Evolutionary conservation across 108 stramenopile species (phyloP), one percentile per base, ranked within the genome.

Genomic region (Schizochytrium sp.): DNA sequence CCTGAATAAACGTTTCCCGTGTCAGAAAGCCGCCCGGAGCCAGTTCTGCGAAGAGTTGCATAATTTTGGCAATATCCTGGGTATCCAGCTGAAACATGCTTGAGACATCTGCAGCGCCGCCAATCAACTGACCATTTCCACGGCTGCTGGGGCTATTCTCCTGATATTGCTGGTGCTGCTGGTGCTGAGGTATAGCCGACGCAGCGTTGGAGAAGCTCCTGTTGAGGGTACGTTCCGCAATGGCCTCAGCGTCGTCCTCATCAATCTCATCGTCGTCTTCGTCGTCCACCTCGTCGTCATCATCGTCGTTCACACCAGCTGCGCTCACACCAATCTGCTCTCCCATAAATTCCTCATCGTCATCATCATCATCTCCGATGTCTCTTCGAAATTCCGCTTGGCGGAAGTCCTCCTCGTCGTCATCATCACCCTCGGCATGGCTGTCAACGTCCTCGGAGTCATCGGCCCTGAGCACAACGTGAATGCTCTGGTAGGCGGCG

Each of bases 71-170:
- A n/a, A 83, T 28, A 50, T 83, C 53, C 15, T 55, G 53, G 5
- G 47, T 1, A 53, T 83, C 76, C 45, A 83, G 76, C 15, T 83
- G 76, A 38, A 83, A 55, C 76, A 83, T 69, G 64, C 64, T 69
- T 44, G 64, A 69, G 19, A 69, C 64, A 44, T 69, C 64, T 7
- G 64, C 64, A 44, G 64, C 64, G 64, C 64, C 64, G 64, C 64
- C 64, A 2, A 69, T 69, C 64, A 69, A 44, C 64, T 69, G 45
- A 0, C 76, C 50, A 50, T 53, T 50, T 47, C 47, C 8, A 55
- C 50, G 13, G 5, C 28, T 40, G 13, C 38, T 3, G 40, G 28
- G 3, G 64, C 64, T 60, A n/a, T n/a, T 3, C 64, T 69, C 28
- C 28, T 28, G 28, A 28, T 69, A 44, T 69, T 69, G 42, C 7